Percentiles rank a stretch among this genome's conserved stretches.
These are phyloP conservation scores for Cutaneotrichosporon sp. DNA, from an alignment of 1,284 basidiomycete species.

Conservation along the genomic window DNA sequence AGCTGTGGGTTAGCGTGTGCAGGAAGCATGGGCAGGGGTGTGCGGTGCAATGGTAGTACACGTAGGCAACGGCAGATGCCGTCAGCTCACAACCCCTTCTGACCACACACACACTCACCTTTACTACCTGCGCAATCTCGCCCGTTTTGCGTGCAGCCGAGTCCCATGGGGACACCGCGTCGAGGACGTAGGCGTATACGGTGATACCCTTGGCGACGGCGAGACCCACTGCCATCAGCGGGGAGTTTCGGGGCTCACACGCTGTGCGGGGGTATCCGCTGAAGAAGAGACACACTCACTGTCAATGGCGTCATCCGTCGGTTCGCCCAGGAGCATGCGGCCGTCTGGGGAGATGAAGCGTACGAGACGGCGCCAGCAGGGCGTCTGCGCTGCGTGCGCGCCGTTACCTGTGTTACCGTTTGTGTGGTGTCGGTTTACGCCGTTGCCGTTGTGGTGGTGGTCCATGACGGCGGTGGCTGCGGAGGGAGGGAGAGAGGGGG, in stretches of 20 bases:
- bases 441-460: too few species aligned
- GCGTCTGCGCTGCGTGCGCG: too few species aligned
- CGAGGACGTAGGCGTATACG: conserved; percentile 24
- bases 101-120: conserved; percentile 3
- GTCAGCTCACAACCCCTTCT: neutral
- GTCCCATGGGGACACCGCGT: conserved; percentile 22
- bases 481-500: too few species aligned
- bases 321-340: conserved; percentile 26
- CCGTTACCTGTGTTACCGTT: too few species aligned
- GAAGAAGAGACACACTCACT: too few species aligned
- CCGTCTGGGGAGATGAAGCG: conserved; percentile 26
- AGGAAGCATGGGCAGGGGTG: neutral
- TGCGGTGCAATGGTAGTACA: neutral
- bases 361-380: conserved; percentile 26
- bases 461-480: too few species aligned
- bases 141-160: conserved; percentile 5
- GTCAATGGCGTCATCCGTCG: conserved; percentile 32
- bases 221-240: conserved; percentile 30
- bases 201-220: conserved; percentile 23
- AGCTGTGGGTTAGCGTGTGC: conserved; percentile 13
- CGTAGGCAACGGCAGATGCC: neutral
- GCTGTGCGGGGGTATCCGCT: too few species aligned
- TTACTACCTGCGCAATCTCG: conserved; percentile 6
- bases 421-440: too few species aligned
- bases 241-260: neutral